phyloP scores from a whole-genome alignment of 2,329 filamentous ascomycete species.

The Daldinia sp. region DNA sequence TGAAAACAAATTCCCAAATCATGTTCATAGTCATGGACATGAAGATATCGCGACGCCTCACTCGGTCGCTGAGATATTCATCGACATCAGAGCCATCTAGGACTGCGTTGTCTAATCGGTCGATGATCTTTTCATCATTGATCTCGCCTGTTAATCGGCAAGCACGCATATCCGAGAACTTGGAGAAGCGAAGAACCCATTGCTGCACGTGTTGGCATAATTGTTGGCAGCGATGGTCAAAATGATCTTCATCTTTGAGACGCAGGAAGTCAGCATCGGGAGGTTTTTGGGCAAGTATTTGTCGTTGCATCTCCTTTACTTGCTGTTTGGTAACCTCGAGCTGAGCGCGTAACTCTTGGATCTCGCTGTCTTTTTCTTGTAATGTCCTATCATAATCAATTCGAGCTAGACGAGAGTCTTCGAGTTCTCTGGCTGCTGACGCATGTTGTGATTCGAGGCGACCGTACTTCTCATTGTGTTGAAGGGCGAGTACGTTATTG shows the following conservation, averaged over 20 bases:
- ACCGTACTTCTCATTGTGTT: slow-evolving; percentile 78
- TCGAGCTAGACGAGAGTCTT: slow-evolving; percentile 74
- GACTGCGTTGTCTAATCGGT: slow-evolving; percentile 92
- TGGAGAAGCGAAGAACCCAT: slow-evolving; percentile 98
- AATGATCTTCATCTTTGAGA: slow-evolving; percentile 91
- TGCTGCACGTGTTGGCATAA: slow-evolving; percentile 96
- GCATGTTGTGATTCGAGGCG: slow-evolving; percentile 76
- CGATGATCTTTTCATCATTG: slow-evolving; percentile 91
- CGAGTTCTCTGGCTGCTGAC: slow-evolving; percentile 75
- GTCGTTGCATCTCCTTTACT: slow-evolving; percentile 67
- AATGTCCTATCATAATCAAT: slow-evolving; percentile 72
- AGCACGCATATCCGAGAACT: slow-evolving; percentile 92
- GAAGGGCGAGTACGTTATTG: slow-evolving; percentile 79
- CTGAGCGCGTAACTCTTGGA: slow-evolving; percentile 80
- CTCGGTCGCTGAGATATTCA: slow-evolving; percentile 85
- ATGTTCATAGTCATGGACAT: slow-evolving; percentile 99
- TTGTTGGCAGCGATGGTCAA: slow-evolving; percentile 92
- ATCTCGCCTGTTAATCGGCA: slow-evolving; percentile 88
- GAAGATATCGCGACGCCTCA: slow-evolving; percentile 91
- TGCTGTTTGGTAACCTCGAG: slow-evolving; percentile 77
- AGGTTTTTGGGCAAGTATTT: slow-evolving; percentile 70
- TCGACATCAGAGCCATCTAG: slow-evolving; percentile 96
- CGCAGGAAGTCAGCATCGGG: slow-evolving; percentile 80
- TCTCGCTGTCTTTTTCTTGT: slow-evolving; percentile 86
- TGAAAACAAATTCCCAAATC: slow-evolving; percentile 99